phyloP scores from a whole-genome alignment of 768 basidiomycete species.

The Pleurotus pulmonarius region DNA sequence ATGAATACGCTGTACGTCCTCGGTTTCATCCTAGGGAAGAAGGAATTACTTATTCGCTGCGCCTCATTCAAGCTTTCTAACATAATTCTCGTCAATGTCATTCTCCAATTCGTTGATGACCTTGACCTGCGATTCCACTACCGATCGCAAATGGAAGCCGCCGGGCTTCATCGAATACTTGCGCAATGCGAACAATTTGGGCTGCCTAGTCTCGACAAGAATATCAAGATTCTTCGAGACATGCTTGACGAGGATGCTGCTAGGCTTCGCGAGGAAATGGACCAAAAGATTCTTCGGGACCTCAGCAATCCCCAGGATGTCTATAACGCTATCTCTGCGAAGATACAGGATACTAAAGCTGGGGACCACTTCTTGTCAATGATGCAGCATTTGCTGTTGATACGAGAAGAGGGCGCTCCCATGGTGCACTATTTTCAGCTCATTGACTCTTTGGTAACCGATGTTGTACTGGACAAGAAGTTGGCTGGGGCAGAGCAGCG shows the following conservation, averaged over 20 bases:
- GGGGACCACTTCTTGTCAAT: constrained; percentile 87
- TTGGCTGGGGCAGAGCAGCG: constrained; percentile 79
- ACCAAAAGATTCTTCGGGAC: constrained; percentile 72
- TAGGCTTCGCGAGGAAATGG: constrained; percentile 66
- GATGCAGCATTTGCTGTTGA: constrained; percentile 89
- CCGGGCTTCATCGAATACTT: constrained; percentile 74
- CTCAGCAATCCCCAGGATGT: constrained; percentile 83
- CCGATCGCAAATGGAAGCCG: constrained; percentile 85
- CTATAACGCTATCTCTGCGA: constrained; percentile 76
- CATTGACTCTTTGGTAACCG: constrained; percentile 83
- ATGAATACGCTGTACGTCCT: constrained; percentile 79
- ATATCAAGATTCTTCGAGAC: constrained; percentile 56
- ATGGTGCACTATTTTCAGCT: constrained; percentile 89
- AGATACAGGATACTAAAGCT: constrained; percentile 75
- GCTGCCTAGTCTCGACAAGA: constrained; percentile 59
- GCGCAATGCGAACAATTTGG: constrained; percentile 64
- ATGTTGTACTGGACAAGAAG: constrained; percentile 92
- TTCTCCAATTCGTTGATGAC: constrained; percentile 67
- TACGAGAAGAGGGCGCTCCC: constrained; percentile 81
- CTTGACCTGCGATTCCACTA: constrained; percentile 83
- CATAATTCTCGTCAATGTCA: constrained; percentile 65
- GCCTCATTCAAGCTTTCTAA: constrained; percentile 52
- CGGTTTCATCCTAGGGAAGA: neutral
- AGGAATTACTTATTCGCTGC: neutral
- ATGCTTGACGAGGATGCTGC: constrained; percentile 74